Base-by-base conservation (phyloP, 2,329 filamentous ascomycete genomes). In the Fusarium sp. region DNA sequence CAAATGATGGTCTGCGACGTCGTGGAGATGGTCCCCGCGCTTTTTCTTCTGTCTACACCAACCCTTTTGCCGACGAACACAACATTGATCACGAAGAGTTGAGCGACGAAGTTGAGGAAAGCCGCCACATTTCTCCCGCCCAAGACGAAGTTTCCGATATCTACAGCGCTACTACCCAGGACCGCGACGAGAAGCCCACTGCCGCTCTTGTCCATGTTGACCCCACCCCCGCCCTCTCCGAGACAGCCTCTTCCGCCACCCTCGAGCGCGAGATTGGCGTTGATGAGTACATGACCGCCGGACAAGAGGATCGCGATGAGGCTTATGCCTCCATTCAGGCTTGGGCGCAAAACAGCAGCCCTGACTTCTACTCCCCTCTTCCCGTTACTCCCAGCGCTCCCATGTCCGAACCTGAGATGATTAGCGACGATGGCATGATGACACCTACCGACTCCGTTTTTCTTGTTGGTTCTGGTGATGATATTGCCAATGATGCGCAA, bases 321-420 rank as follows among this genome's bases (percentile, higher is more conserved):
- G 84, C 85, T 3, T 90, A 85, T 73, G 84, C 85, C 44, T 88
- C 87, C 3, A 90, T 91, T 69, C 87, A 91, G 74, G 89, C 88
- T 0, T 91, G 89, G 88, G 88, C 88, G 2, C 84, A 88, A 69
- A 80, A 83, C 60, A 85, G 85, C 7, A 80, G 80, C 73, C 78
- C 80, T 12, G 83, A 84, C 72, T 89, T 90, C 72, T 90, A 89
- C 80, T 89, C 88, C 8, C 87, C 88, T 7, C 82, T 89, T 23
- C 87, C 87, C 15, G 81, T 81, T 23, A 84, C 85, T 3, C 85
- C 84, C 4, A 79, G 80, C 7, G 76, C 81, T 10, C 81, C 85
- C 15, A 71, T 83, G 23, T 88, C 86, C 8, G 87, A 86, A 77
- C 82, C 82, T 20, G 85, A 86, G 61, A 65, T 85, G 11, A 72